phyloP scores from a whole-genome alignment of 2,329 filamentous ascomycete species.

The Alternaria sp. region DNA sequence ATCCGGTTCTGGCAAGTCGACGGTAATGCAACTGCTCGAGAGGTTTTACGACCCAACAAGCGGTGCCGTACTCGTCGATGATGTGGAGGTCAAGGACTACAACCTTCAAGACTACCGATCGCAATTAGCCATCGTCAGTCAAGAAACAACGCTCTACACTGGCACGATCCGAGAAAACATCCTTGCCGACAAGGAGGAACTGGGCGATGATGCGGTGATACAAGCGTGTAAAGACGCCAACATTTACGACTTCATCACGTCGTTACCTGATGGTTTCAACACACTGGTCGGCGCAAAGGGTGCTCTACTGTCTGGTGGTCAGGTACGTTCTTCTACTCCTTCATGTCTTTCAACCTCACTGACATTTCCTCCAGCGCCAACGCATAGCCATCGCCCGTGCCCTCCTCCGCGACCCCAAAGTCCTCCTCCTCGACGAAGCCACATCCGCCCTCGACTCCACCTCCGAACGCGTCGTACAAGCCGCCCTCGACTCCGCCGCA shows the following conservation, averaged over 20 bases:
- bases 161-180: constrained; percentile 90
- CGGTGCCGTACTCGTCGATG: constrained; percentile 82
- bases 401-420: constrained; percentile 87
- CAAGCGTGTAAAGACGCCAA: constrained; percentile 75
- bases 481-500: constrained; percentile 79
- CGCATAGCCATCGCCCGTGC: constrained; percentile 93
- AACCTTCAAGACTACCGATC: constrained; percentile 84
- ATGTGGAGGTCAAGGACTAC: constrained; percentile 77
- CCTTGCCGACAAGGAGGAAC: constrained; percentile 66
- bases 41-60: constrained; percentile 90
- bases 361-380: constrained; percentile 70
- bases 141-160: constrained; percentile 94
- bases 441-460: constrained; percentile 47
- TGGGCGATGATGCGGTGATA: constrained; percentile 74
- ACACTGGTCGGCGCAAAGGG: constrained; percentile 90
- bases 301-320: constrained; percentile 68
- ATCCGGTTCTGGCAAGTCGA: constrained; percentile 92
- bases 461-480: constrained; percentile 77
- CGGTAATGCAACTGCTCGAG: constrained; percentile 88
- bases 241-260: constrained; percentile 48
- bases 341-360: neutral
- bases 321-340: neutral
- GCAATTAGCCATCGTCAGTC: constrained; percentile 87
- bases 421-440: constrained; percentile 62
- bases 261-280: constrained; percentile 72